A percentile compares a stretch with the other conserved stretches of the same genome.
phyloP scores from a whole-genome alignment of 768 basidiomycete species.

The Russula dissimulans region DNA sequence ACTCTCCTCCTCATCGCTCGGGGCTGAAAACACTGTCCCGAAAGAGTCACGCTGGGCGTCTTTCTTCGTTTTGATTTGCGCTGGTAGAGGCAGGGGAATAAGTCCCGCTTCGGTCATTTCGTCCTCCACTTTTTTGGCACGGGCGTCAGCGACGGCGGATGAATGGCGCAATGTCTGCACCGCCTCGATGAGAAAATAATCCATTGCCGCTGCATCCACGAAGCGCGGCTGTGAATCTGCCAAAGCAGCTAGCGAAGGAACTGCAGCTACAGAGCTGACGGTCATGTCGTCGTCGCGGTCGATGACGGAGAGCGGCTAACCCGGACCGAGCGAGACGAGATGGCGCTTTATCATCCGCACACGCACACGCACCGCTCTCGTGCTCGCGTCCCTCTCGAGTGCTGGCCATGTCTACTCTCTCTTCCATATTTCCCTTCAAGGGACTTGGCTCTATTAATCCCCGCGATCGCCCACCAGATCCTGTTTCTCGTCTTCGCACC shows the following conservation, averaged over 20 bases:
- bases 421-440: slow-evolving; percentile 40
- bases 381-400: slow-evolving; percentile 2
- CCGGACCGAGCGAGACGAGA: neutral
- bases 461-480: slow-evolving; percentile 49
- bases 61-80: slow-evolving; percentile 31
- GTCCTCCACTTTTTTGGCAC: slow-evolving; percentile 59
- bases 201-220: slow-evolving; percentile 63
- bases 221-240: slow-evolving; percentile 55
- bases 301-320: slow-evolving; percentile 15
- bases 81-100: slow-evolving; percentile 41
- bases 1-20: slow-evolving; percentile 58
- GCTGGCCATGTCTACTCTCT: slow-evolving; percentile 31
- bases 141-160: slow-evolving; percentile 58
- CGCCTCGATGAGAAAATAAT: slow-evolving; percentile 80
- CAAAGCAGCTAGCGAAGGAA: slow-evolving; percentile 37
- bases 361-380: neutral
- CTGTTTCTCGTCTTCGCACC: slow-evolving; percentile 64
- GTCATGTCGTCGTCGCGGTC: too few relatives aligned
- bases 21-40: slow-evolving; percentile 24
- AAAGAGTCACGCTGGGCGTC: slow-evolving; percentile 33
- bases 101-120: slow-evolving; percentile 77
- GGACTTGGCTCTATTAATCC: slow-evolving; percentile 46
- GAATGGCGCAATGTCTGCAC: slow-evolving; percentile 69
- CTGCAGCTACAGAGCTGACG: neutral
- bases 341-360: neutral